Percentiles rank a stretch among this genome's conserved stretches.
phyloP scores from a whole-genome alignment of 2,329 filamentous ascomycete species.

The Coccinonectria pachysandricola region DNA sequence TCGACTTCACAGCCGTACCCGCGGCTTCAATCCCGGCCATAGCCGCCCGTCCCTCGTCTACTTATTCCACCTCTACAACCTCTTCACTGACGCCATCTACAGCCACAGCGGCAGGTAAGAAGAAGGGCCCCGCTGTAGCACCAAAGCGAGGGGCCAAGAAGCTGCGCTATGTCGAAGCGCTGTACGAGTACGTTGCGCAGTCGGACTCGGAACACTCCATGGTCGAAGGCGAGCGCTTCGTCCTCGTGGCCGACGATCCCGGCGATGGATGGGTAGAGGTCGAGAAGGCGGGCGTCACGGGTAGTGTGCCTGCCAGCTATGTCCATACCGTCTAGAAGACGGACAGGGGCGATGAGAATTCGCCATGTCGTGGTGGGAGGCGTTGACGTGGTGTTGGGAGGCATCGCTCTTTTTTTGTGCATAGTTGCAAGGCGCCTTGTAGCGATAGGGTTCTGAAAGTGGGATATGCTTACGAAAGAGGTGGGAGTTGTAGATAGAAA shows the following conservation, averaged over 20 bases:
- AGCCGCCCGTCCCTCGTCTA: slow-evolving; percentile 56
- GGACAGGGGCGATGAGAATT: slow-evolving; percentile 2
- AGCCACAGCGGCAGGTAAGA: slow-evolving; percentile 46
- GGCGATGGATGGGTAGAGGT: slow-evolving; percentile 98
- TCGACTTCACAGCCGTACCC: slow-evolving; percentile 52
- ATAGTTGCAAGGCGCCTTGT: too few relatives aligned
- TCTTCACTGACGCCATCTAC: slow-evolving; percentile 24
- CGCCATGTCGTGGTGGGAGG: slow-evolving; percentile 7
- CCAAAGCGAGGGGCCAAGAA: slow-evolving; percentile 88
- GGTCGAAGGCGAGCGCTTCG: slow-evolving; percentile 81
- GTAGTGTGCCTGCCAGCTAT: slow-evolving; percentile 91
- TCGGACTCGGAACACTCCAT: slow-evolving; percentile 84
- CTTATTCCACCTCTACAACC: slow-evolving; percentile 60
- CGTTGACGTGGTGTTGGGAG: too few relatives aligned
- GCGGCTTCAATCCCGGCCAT: slow-evolving; percentile 32
- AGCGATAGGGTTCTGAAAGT: too few relatives aligned
- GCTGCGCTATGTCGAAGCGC: slow-evolving; percentile 79
- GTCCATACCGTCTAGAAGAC: slow-evolving; percentile 57
- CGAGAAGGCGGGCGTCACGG: slow-evolving; percentile 76
- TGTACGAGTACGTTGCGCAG: slow-evolving; percentile 85
- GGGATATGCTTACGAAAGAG: too few relatives aligned
- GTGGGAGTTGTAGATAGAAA: too few relatives aligned
- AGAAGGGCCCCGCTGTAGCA: slow-evolving; percentile 85
- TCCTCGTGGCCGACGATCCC: slow-evolving; percentile 75
- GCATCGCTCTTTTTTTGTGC: too few relatives aligned